Evolutionary conservation across 352 stramenopile species (phyloP).

Genomic region (Globisporangium paroecandrum): DNA sequence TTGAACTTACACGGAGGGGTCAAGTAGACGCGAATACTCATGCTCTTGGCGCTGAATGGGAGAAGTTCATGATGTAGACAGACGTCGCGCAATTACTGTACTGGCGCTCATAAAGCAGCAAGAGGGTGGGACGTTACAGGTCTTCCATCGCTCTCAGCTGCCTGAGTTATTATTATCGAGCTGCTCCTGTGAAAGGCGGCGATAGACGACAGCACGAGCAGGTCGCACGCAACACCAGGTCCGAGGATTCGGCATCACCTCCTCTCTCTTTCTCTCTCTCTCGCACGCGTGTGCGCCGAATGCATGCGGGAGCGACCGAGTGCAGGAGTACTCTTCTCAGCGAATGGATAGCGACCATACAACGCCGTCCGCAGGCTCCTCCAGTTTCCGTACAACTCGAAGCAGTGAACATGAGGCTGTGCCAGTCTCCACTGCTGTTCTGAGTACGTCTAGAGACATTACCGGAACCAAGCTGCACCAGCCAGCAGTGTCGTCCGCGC

Average conservation of each 20-base stretch:
- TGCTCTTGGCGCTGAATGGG: no score
- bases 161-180: background rate
- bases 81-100: no score
- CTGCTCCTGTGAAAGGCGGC: background rate
- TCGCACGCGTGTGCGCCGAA: background rate
- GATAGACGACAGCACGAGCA: background rate
- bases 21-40: no score
- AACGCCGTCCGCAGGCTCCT: background rate
- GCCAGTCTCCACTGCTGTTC: background rate
- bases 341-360: conserved; percentile 9
- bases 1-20: no score
- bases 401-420: background rate
- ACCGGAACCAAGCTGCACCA: background rate
- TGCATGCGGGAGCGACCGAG: conserved; percentile 10
- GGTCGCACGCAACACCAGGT: background rate
- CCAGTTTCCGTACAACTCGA: background rate
- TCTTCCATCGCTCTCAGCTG: background rate
- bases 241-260: background rate
- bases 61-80: no score
- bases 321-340: background rate
- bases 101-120: background rate
- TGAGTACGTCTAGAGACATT: background rate
- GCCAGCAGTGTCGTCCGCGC: background rate
- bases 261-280: background rate
- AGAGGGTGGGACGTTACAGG: background rate